Evolutionary conservation across 495 filamentous ascomycete species (phyloP), one percentile per base, ranked within the genome.

Genomic region (Saxophila tyrrhenica): DNA sequence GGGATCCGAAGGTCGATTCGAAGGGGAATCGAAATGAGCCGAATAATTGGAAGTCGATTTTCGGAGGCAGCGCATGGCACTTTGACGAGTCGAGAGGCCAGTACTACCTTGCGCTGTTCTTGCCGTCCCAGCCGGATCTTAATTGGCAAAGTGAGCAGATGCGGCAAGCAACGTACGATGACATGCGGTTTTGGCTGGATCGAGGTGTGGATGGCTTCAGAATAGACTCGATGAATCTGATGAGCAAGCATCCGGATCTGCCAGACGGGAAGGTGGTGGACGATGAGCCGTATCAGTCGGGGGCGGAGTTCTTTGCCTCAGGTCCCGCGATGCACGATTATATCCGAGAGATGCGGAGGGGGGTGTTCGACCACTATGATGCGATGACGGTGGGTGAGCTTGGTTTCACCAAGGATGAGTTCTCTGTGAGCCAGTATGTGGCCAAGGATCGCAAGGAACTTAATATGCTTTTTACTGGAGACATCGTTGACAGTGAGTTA

Each of bases 381-480:
- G 47, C 32, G 3, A 49, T 49, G 24, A 49, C 47, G 1, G 65
- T 68, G 5, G 65, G 65, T 35, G 65, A 68, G 48, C 53, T 63
- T 15, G 50, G 56, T 1, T 22, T 50, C 44, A 60, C 56, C 9
- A 55, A 54, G 11, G 64, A 68, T 13, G 49, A 53, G 3, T 42
- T 39, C 25, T 42, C 45, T 23, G 56, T 68, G 10, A 38, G 64
- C 13, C n/a, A 41, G 21, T 62, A 58, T 38, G 56, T 66, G 13
- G 54, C 50, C 17, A 48, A 52, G 16, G 29, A 46, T 13, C 39
- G 57, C 17, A 47, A 59, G 19, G 51, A 66, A 54, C 53, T 68
- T 15, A 58, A 64, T 39, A 66, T 68, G 65, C 52, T 66, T 3
- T 68, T 68, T 49, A 60, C 62, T 21, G 66, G 66, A 58, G 62